phyloP scores from a whole-genome alignment of 495 filamentous ascomycete genomes.

The Cercophora scortea region DNA sequence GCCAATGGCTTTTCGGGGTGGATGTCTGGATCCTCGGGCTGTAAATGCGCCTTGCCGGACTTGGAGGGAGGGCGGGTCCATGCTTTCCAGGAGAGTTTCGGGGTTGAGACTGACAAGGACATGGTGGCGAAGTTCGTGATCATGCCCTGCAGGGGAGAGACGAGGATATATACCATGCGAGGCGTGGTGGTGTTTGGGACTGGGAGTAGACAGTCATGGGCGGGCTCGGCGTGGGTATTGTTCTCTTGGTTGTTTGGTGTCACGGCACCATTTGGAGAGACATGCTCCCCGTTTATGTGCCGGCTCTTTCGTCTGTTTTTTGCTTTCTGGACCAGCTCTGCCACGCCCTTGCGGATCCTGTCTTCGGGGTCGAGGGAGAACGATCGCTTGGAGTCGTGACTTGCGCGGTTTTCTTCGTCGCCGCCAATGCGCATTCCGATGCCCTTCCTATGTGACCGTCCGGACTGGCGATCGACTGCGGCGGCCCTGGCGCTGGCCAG shows the following conservation, averaged over 20 bases:
- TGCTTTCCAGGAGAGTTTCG: conserved; percentile 6
- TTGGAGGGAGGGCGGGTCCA: conserved; percentile 8
- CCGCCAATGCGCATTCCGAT: conserved; percentile 32
- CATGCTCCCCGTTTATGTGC: not conserved
- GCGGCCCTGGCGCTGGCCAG: conserved; percentile 18
- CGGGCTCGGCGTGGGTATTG: conserved; percentile 6
- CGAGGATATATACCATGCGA: conserved; percentile 60
- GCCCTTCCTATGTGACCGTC: conserved; percentile 19
- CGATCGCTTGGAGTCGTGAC: conserved; percentile 19
- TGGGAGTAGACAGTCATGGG: conserved; percentile 13
- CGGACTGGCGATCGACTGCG: conserved; percentile 10
- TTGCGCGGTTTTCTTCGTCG: conserved; percentile 26
- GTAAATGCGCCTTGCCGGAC: not conserved
- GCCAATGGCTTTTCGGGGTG: not conserved
- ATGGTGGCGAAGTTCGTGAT: conserved; percentile 50
- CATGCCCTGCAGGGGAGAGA: conserved; percentile 70
- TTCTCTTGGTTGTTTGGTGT: conserved; percentile 1
- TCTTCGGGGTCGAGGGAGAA: conserved; percentile 26
- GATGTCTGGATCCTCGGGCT: not conserved
- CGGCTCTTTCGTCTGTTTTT: conserved; percentile 18
- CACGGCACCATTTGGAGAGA: not conserved
- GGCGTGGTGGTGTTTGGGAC: conserved; percentile 16
- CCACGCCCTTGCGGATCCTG: conserved; percentile 30
- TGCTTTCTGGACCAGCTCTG: conserved; percentile 28
- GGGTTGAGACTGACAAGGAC: conserved; percentile 29